Percentiles rank a stretch among this genome's conserved stretches.
phyloP scores from a whole-genome alignment of 179 eudicot species.

The Carnegiea gigantea region DNA sequence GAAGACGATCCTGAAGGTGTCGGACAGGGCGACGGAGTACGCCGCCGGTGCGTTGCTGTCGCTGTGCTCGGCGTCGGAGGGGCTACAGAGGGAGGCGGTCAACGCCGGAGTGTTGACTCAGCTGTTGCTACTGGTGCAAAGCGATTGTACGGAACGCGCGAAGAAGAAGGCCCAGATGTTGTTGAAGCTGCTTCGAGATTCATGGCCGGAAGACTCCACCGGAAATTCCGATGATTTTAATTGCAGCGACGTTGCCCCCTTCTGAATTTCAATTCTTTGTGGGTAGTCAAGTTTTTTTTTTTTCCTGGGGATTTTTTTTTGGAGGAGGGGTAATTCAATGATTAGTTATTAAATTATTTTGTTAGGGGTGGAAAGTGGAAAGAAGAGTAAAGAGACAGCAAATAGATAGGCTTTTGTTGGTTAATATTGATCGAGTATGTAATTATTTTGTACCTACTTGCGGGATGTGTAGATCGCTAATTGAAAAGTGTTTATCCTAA shows the following conservation, averaged over 20 bases:
- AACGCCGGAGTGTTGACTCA: slow-evolving; percentile 81
- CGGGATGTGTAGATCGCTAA: background rate
- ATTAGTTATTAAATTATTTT: slow-evolving; percentile 1
- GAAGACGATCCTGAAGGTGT: slow-evolving; percentile 54
- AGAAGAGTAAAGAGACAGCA: background rate
- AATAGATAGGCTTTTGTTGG: background rate
- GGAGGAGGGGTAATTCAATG: background rate
- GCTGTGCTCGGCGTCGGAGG: slow-evolving; percentile 64
- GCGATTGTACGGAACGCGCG: slow-evolving; percentile 82
- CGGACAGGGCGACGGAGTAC: slow-evolving; percentile 91
- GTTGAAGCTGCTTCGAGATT: slow-evolving; percentile 71
- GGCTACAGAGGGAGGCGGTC: slow-evolving; percentile 66
- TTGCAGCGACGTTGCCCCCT: slow-evolving; percentile 77
- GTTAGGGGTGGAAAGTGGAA: background rate
- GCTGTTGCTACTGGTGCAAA: slow-evolving; percentile 73
- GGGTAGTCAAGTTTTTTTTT: slow-evolving; percentile 1
- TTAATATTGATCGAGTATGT: background rate
- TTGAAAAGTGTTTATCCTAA: background rate
- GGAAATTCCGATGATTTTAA: slow-evolving; percentile 61
- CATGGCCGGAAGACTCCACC: slow-evolving; percentile 68
- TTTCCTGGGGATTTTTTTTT: background rate
- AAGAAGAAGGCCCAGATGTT: slow-evolving; percentile 86
- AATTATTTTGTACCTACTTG: background rate
- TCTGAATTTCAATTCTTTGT: slow-evolving; percentile 27
- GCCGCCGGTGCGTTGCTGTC: slow-evolving; percentile 83